Evolutionary conservation across 169 alveolate genomes (phyloP), one percentile per base, ranked within the genome.

Genomic region (Neospora caninum): DNA sequence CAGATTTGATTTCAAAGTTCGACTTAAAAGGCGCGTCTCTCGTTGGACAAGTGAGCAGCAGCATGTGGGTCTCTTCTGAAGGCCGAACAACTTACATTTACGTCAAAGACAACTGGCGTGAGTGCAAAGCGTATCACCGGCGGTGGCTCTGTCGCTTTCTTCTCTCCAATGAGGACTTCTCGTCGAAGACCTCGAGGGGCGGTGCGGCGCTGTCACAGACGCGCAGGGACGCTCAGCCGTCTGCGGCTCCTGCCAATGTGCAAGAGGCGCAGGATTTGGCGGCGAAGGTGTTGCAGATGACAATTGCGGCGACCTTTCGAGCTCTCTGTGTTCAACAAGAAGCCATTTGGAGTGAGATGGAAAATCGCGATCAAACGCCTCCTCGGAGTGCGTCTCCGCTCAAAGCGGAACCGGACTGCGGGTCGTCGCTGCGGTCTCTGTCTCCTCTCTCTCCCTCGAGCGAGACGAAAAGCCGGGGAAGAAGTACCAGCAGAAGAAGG

Each of bases 41-140:
- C 41, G 96, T 94, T 29, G 96, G 97, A 31, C 95, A 95, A 45
- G 88, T 97, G n/a, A 95, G 98, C 86, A 95, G 97, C 95, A 97
- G 93, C 93, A 97, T 97, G 98, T 94, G 94, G 96, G 97, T 95
- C 41, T 96, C 98, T 54, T 97, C 97, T 42, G 98, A 97, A 88
- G 97, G 97, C 39, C 95, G 98, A 6, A 96, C 96, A 82, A 96
- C 98, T 86, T 97, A 96, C 96, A 93, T 97, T 6, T 97, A 97
- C 95, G 97, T 97, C 29, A 97, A 97, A 91, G 89, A 93, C 45
- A 91, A 96, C 96, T 97, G 98, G 98, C 83, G 95, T n/a, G 93
- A 43, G 27, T 41, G 95, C 42, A 91, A 93, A 58, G 78, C 58
- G 73, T 58, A 58, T n/a, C 95, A 93, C 54, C 95, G 95, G 31